These are phyloP conservation scores for Umbelopsis vinacea DNA, from an alignment of 192 early-diverging fungal genomes.

Conservation along the genomic window DNA sequence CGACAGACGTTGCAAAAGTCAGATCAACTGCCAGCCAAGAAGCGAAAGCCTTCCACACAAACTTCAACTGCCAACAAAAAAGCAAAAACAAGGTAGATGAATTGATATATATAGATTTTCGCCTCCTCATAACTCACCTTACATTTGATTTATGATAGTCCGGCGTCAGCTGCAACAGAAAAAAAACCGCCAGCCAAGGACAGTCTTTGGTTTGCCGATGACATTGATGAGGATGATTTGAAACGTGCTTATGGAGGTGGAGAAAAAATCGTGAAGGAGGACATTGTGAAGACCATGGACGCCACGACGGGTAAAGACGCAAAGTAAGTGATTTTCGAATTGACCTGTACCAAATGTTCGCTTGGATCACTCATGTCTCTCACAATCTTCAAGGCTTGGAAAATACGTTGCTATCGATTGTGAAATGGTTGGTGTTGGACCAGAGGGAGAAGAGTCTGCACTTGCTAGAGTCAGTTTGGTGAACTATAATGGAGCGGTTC, in stretches of 20 bases:
- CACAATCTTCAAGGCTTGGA: slow-evolving; percentile 53
- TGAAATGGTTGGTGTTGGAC: slow-evolving; percentile 98
- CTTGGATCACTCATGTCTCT: too few species aligned
- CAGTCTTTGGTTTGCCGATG: slow-evolving; percentile 57
- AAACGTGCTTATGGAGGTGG: slow-evolving; percentile 48
- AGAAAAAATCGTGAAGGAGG: slow-evolving; percentile 38
- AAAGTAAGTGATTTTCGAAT: slow-evolving; percentile 22
- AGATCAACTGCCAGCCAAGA: slow-evolving; percentile 37
- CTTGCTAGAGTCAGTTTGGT: slow-evolving; percentile 92
- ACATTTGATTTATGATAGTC: slow-evolving; percentile 13
- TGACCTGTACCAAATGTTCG: too few species aligned
- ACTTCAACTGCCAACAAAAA: slow-evolving; percentile 17
- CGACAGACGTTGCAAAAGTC: slow-evolving; percentile 28
- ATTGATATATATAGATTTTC: too few species aligned
- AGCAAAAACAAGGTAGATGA: slow-evolving; percentile 14
- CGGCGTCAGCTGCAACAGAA: background rate
- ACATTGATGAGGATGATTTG: slow-evolving; percentile 53
- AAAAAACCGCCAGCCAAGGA: slow-evolving; percentile 43
- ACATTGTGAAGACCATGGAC: slow-evolving; percentile 38
- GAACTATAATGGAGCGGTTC: slow-evolving; percentile 87
- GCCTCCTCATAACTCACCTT: slow-evolving; percentile 39
- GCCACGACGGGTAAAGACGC: slow-evolving; percentile 28
- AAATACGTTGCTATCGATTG: slow-evolving; percentile 97
- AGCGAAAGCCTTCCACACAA: slow-evolving; percentile 34
- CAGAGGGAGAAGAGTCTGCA: slow-evolving; percentile 78